These are phyloP conservation scores for Cyberlindnera veronae DNA, from an alignment of 805 yeast genomes.

Conservation along the genomic window DNA sequence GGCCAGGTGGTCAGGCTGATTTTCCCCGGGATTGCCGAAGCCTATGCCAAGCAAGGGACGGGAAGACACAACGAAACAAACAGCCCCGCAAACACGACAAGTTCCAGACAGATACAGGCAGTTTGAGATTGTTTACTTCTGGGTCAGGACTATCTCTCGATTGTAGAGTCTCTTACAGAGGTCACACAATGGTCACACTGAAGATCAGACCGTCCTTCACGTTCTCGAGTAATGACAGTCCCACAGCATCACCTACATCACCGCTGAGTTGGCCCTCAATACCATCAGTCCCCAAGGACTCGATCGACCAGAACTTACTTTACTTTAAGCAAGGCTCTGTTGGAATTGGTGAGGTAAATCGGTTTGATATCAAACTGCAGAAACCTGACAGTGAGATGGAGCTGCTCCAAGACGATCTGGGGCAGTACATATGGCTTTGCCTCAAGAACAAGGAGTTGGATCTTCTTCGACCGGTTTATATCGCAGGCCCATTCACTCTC, in stretches of 20 bases:
- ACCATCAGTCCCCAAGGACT: background rate
- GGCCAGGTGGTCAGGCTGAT: too few species aligned
- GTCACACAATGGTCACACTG: background rate
- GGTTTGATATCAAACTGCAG: slow-evolving; percentile 11
- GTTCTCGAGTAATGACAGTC: background rate
- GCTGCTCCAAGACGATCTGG: slow-evolving; percentile 10
- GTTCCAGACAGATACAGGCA: too few species aligned
- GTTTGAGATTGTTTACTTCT: too few species aligned
- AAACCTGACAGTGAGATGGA: background rate
- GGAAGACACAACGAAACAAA: too few species aligned
- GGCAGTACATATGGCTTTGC: slow-evolving; percentile 39
- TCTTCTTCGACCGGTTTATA: slow-evolving; percentile 73
- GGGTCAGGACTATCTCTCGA: too few species aligned
- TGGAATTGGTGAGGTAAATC: slow-evolving; percentile 21
- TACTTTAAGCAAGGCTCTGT: slow-evolving; percentile 12
- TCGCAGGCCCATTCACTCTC: slow-evolving; percentile 85
- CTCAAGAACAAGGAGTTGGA: slow-evolving; percentile 71
- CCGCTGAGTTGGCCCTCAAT: slow-evolving; percentile 3
- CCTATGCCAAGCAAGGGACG: too few species aligned
- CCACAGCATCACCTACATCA: slow-evolving; percentile 1
- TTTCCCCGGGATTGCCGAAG: too few species aligned
- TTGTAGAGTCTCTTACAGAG: too few species aligned
- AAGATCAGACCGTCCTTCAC: background rate
- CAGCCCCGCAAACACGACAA: too few species aligned
- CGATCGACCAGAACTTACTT: slow-evolving; percentile 11